These are phyloP conservation scores for rapeseed (Brassica napus) DNA, from an alignment of 345 rosid species.

Conservation along the genomic window Da-Ae NC_063434.1:26416001-26416500, in stretches of 20 bases:
- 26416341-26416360: neutral
- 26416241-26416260: neutral
- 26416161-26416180: neutral
- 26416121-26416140: neutral
- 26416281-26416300: neutral
- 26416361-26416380: slow-evolving; percentile 2
- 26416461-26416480: slow-evolving; percentile 26
- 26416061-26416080: too few species aligned
- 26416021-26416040: too few species aligned
- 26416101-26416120: neutral
- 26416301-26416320: neutral
- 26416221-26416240: neutral
- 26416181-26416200: neutral
- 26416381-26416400: neutral
- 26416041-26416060: too few species aligned
- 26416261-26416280: neutral
- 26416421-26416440: slow-evolving; percentile 36
- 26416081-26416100: neutral
- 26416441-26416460: slow-evolving; percentile 43
- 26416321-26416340: neutral
- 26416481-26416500: slow-evolving; percentile 11
- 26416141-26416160: neutral
- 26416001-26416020: neutral
- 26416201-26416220: neutral
- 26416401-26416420: neutral